Evolutionary conservation across 2,329 filamentous ascomycete genomes (phyloP), one percentile per base, ranked within the genome.

Genomic region (Immersiporthe knoxdaviesiana): DNA sequence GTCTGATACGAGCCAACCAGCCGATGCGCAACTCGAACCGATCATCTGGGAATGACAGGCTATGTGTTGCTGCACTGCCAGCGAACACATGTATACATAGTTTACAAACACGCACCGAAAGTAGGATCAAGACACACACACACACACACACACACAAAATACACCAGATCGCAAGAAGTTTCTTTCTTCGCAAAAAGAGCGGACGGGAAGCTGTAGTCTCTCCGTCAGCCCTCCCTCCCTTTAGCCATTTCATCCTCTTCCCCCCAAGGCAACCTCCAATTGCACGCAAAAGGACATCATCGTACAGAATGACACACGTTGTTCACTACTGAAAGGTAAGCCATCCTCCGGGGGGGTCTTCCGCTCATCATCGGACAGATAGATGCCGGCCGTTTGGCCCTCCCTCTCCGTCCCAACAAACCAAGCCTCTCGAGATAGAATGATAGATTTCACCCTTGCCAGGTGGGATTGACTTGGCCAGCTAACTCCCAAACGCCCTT

Each of bases 401-500:
- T 32, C 27, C 52, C 24, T 30, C 27, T 18, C 52, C 18, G 14
- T 35, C 16, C 24, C 6, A 47, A 11, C 7, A 47, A 21, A 47
- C 41, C 21, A 47, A 47, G 44, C 7, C 44, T 47, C 44, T 47
- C 44, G 1, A 47, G 7, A 47, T 47, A 47, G 7, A 47, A n/a
- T 10, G 27, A 8, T 56, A n/a, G 21, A 12, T 27, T 27, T 4
- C 52, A 27, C 50, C n/a, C 52, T 56, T 56, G 52, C 52, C 27
- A 56, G 24, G 52, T 32, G 24, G 52, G 24, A 11, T 47, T 56
- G 27, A 27, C 27, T 18, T 8, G 52, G 24, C 35, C 12, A 27
- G 24, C 27, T 16, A 30, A 63, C 68, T 65, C 68, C 44, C 61
- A 65, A 61, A 66, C 68, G 61, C 68, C 65, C 56, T 59, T 68